A percentile compares a stretch with the other conserved stretches of the same genome.
phyloP scores from a whole-genome alignment of 352 stramenopile genomes.

The Aphanomyces euteiches region DNA sequence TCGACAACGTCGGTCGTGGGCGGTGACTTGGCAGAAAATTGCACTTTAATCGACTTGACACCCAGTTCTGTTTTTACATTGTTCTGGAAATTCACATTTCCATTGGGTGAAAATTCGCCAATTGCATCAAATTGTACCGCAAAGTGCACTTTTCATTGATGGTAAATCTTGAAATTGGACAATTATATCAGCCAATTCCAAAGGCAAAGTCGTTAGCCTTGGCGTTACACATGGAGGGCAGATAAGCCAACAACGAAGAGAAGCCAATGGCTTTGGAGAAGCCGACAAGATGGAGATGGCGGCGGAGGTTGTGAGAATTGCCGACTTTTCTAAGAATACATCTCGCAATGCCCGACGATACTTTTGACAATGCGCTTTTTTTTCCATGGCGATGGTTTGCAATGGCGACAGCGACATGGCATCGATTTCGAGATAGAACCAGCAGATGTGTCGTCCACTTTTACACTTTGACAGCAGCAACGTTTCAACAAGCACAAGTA shows the following conservation, averaged over 20 bases:
- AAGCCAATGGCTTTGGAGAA: neutral
- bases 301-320: neutral
- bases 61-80: slow-evolving; percentile 21
- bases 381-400: no score
- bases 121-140: neutral
- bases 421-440: neutral
- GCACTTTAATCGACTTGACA: neutral
- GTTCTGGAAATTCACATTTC: neutral
- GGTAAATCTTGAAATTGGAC: slow-evolving; percentile 1
- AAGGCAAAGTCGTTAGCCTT: neutral
- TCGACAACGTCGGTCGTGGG: neutral
- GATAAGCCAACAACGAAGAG: neutral
- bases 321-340: slow-evolving; percentile 5
- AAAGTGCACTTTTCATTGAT: slow-evolving; percentile 9
- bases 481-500: neutral
- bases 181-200: neutral
- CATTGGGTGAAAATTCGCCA: neutral
- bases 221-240: slow-evolving; percentile 2
- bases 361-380: neutral
- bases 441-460: slow-evolving; percentile 5
- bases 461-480: no score
- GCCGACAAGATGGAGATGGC: neutral
- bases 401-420: no score
- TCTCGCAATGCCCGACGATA: slow-evolving; percentile 21
- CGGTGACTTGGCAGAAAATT: neutral